Conservation (phyloP, 805 yeast genomes). For the Schwanniomyces sp. region DNA sequence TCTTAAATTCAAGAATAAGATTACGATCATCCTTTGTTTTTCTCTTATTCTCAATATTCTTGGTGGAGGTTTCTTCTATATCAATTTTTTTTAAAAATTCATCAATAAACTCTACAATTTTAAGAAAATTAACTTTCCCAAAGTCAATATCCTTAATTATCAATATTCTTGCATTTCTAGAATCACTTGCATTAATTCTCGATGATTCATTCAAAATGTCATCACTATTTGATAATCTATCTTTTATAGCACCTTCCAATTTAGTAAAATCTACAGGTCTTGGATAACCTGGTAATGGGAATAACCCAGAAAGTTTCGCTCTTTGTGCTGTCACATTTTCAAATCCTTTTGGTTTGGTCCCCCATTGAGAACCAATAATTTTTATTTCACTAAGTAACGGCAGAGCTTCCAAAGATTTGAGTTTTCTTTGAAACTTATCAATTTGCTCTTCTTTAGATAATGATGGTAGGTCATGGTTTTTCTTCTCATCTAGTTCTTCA, state of each 20-base stretch:
- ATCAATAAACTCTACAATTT: slow-evolving; percentile 46
- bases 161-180: slow-evolving; percentile 30
- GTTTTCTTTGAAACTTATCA: slow-evolving; percentile 19
- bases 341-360: slow-evolving; percentile 66
- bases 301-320: slow-evolving; percentile 77
- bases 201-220: slow-evolving; percentile 34
- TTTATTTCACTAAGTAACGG: slow-evolving; percentile 52
- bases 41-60: slow-evolving; percentile 31
- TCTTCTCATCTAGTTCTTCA: neutral
- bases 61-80: slow-evolving; percentile 34
- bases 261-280: slow-evolving; percentile 43
- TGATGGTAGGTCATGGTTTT: slow-evolving; percentile 9
- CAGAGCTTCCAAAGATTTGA: slow-evolving; percentile 36
- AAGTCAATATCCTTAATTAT: slow-evolving; percentile 34
- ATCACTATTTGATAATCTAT: slow-evolving; percentile 26
- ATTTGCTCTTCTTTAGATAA: slow-evolving; percentile 21
- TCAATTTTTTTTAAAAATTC: slow-evolving; percentile 45
- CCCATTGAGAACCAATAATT: slow-evolving; percentile 63
- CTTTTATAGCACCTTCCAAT: slow-evolving; percentile 37
- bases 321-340: slow-evolving; percentile 72
- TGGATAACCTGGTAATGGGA: slow-evolving; percentile 71
- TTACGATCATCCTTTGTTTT: slow-evolving; percentile 36
- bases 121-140: slow-evolving; percentile 28
- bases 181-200: slow-evolving; percentile 39
- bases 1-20: slow-evolving; percentile 52